A percentile compares a stretch with the other conserved stretches of the same genome.
Conservation (phyloP, 73 alveolate species). For the Tetrahymena malaccensis region DNA sequence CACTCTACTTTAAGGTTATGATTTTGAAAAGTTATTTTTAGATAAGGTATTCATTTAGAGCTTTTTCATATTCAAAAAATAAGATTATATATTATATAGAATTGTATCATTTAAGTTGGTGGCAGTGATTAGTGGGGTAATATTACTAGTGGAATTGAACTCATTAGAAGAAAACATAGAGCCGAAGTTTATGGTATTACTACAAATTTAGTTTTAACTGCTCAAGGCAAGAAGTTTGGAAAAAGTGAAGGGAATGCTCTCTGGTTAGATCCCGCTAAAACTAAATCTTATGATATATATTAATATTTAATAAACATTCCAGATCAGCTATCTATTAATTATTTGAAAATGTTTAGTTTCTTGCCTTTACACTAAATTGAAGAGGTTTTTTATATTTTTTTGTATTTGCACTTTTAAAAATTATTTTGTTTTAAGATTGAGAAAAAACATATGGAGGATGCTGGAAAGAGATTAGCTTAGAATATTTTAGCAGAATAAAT, state of each 20-base stretch:
- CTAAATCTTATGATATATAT: neutral
- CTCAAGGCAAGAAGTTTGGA: neutral
- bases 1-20: slow-evolving; percentile 35
- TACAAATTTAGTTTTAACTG: neutral
- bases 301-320: neutral
- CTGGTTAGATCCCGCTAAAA: neutral
- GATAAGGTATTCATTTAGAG: neutral
- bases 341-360: neutral
- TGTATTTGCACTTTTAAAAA: neutral
- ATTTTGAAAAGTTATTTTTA: slow-evolving; percentile 6
- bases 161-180: slow-evolving; percentile 21
- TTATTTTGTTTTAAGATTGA: neutral
- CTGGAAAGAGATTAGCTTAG: neutral
- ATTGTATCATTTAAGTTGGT: slow-evolving; percentile 34
- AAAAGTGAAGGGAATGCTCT: neutral
- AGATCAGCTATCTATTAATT: neutral
- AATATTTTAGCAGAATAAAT: neutral
- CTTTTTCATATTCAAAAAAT: no score
- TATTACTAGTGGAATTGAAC: slow-evolving; percentile 45
- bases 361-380: neutral
- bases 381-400: neutral
- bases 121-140: slow-evolving; percentile 61
- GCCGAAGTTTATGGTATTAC: neutral
- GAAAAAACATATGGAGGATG: neutral
- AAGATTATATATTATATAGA: neutral